Evolutionary conservation across 192 early-diverging fungal genomes (phyloP).

Genomic region (Linnemannia schmuckeri): DNA sequence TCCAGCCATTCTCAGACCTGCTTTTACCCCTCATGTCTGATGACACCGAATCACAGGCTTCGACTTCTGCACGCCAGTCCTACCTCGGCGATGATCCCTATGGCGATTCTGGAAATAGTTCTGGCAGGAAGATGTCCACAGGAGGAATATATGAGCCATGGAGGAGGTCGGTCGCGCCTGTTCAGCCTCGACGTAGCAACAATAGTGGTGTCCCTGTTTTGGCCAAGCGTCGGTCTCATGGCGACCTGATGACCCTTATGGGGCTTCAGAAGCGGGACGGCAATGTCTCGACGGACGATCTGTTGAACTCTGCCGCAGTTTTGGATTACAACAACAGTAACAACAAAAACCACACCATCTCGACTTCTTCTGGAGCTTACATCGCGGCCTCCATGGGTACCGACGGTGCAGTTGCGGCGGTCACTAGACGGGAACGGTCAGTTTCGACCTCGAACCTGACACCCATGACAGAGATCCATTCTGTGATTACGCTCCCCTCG

Average conservation of each 20-base stretch:
- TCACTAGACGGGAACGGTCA: slow-evolving; percentile 24
- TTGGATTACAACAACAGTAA: neutral
- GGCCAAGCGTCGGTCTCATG: slow-evolving; percentile 37
- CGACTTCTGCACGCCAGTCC: slow-evolving; percentile 11
- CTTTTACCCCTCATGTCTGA: slow-evolving; percentile 36
- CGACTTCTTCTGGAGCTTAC: slow-evolving; percentile 17
- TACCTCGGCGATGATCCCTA: slow-evolving; percentile 49
- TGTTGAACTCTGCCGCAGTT: neutral
- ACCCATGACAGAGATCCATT: neutral
- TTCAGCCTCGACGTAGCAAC: slow-evolving; percentile 14
- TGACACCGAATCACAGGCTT: slow-evolving; percentile 9
- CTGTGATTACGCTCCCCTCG: neutral
- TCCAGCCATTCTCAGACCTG: slow-evolving; percentile 47
- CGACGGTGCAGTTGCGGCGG: neutral
- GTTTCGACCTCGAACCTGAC: slow-evolving; percentile 29
- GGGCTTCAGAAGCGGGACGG: slow-evolving; percentile 44
- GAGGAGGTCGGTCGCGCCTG: slow-evolving; percentile 21
- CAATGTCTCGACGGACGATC: slow-evolving; percentile 3
- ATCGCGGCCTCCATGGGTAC: slow-evolving; percentile 2
- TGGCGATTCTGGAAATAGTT: slow-evolving; percentile 14
- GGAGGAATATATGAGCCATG: slow-evolving; percentile 39
- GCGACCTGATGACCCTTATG: slow-evolving; percentile 39
- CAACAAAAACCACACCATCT: slow-evolving; percentile 24
- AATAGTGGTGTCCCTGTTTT: slow-evolving; percentile 6
- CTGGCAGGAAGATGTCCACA: neutral